Evolutionary conservation across 2,329 filamentous ascomycete species (phyloP), one percentile per base, ranked within the genome.

Genomic region (Fusarium goolgardi): DNA sequence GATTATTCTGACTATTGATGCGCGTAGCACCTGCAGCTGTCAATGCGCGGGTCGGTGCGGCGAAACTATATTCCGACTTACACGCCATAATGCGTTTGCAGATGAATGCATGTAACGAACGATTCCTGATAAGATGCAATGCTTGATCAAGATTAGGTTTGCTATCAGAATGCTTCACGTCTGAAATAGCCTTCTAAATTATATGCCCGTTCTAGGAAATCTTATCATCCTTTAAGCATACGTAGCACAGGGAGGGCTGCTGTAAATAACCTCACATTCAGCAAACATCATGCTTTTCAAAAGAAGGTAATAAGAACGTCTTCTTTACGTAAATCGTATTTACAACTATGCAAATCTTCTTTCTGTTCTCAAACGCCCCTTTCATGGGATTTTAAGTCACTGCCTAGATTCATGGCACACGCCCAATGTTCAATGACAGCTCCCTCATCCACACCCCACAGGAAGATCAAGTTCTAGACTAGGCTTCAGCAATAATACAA

Each of bases 1-100:
- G 57, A 73, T 64, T 60, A 61, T 64, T 65, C 50, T 59, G 49
- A 47, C 41, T 40, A 64, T 49, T 55, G 52, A 66, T 69, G 64
- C 59, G 69, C 67, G 67, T 60, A 55, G 62, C 56, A 65, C 60
- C n/a, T 59, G 53, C 41, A 70, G 55, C 49, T 56, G 57, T 55
- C 65, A 53, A 60, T 53, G 44, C 32, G 45, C 40, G 23, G 20
- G 9, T 20, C 52, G 61, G 71, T 1, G 3, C 71, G 71, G 71
- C 29, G 8, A 35, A 72, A 66, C 41, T 49, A 70, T 72, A 57
- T 11, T 66, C 65, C 71, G 71, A 69, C 67, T 73, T 69, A 67
- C 61, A 70, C 60, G 40, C 46, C 50, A 69, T 37, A 12, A 27
- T 32, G 15, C 35, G 15, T 31, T 21, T 29, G 16, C n/a, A 47